Base-by-base conservation (phyloP, 2,329 filamentous ascomycete species). In the Penicillium sumatraense region DNA sequence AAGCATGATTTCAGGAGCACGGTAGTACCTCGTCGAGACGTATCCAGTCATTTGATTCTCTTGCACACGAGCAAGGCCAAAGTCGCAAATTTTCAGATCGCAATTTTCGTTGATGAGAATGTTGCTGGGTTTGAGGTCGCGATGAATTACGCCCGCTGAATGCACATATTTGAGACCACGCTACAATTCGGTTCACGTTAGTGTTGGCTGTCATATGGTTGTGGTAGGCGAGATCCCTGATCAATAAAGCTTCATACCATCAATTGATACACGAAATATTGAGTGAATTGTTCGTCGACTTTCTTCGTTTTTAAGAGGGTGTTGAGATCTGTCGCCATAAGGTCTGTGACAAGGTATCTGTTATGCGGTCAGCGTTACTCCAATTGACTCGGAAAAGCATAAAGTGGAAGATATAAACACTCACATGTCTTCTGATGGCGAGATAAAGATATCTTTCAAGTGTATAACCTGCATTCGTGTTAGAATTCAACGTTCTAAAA, bases 61-160 rank as follows among this genome's bases (percentile, higher is more conserved):
- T 75, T 99, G 95, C 68, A 99, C 96, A 74, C 95, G 91, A 50
- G 95, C 95, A 54, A 99, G 83, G 62, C 95, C 95, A 69, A 99
- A 99, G 75, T 99, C 95, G 83, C 95, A 99, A 75, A 99, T 99
- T 81, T 99, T 99, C 66, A 99, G 80, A 78, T 99, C 95, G 79
- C 95, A 99, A 78, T 99, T 99, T 80, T 99, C 95, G 79, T 99
- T 99, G 76, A 99, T 92, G 53, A 99, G 86, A 68, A 99, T 99
- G 78, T 99, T 99, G 82, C 92, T 96, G 52, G 95, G 95, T 79
- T 99, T 99, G 66, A 99, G 82, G 73, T 99, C 95, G 64, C 95
- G 91, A 75, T 99, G 95, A 49, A 99, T 92, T 56, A 99, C 95
- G 65, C 95, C 95, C 42, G 95, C 95, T 3, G 93, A 98, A 80